A percentile compares a stretch with the other conserved stretches of the same genome.
Conservation (phyloP, 2,329 filamentous ascomycete species). For the Cryphonectria parasitica region DNA sequence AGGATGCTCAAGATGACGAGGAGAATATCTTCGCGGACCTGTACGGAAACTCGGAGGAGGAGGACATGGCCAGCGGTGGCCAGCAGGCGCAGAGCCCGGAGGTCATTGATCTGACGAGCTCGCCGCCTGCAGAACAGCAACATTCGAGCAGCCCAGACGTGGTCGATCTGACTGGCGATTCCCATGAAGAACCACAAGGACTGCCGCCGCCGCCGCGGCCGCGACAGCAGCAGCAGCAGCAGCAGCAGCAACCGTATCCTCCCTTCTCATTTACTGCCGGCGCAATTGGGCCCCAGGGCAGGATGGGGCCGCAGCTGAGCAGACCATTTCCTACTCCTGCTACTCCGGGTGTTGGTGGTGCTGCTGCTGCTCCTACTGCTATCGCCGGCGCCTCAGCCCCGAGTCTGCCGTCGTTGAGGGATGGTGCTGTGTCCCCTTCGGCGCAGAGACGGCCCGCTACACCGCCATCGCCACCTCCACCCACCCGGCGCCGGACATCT, state of each 20-base stretch:
- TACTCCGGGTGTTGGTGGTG: too few relatives aligned
- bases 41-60: constrained; percentile 14
- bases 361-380: too few relatives aligned
- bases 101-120: constrained; percentile 23
- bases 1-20: constrained; percentile 13
- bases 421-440: constrained; percentile 17
- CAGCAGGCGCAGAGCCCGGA: constrained; percentile 1
- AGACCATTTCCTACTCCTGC: constrained; percentile 12
- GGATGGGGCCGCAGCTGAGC: constrained; percentile 27
- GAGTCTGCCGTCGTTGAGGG: constrained; percentile 1
- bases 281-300: constrained; percentile 6
- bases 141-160: constrained; percentile 16
- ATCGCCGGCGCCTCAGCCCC: not conserved
- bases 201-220: constrained; percentile 6
- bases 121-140: constrained; percentile 7
- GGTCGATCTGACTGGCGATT: constrained; percentile 27
- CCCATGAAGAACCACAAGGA: not conserved
- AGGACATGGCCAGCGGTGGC: constrained; percentile 5
- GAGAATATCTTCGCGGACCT: constrained; percentile 21
- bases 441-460: constrained; percentile 24
- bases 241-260: not conserved
- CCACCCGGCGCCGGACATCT: constrained; percentile 26
- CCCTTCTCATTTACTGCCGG: not conserved
- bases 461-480: constrained; percentile 28
- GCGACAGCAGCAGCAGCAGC: too few relatives aligned